phyloP scores from a whole-genome alignment of 768 basidiomycete genomes.

The Podaxis mareebaensis region DNA sequence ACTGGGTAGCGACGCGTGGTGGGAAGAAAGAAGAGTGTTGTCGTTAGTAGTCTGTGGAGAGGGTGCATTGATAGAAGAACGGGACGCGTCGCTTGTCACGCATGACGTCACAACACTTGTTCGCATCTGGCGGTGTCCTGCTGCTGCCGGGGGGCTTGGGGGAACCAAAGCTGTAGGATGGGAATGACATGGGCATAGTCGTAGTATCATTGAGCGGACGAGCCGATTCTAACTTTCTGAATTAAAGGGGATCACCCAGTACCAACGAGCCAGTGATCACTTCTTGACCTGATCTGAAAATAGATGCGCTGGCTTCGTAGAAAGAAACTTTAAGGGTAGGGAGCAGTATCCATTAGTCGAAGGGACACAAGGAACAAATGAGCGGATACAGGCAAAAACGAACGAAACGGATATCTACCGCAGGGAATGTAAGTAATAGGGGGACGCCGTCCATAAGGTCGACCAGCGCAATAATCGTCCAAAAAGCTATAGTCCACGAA shows the following conservation, averaged over 20 bases:
- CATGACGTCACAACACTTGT: not conserved
- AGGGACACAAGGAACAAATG: not conserved
- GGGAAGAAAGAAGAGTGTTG: not conserved
- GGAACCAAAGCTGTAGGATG: too few species aligned
- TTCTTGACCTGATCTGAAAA: not conserved
- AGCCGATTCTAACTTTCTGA: too few species aligned
- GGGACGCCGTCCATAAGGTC: not conserved
- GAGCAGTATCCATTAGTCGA: not conserved
- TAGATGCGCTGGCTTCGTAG: not conserved
- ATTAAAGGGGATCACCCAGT: not conserved
- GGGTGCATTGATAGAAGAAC: not conserved
- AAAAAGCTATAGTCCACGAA: not conserved
- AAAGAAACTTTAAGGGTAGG: not conserved
- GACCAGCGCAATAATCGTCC: constrained; percentile 9
- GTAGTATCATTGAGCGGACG: too few species aligned
- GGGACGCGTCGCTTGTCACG: not conserved
- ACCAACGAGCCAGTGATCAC: not conserved
- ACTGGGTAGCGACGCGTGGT: too few species aligned
- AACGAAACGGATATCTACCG: not conserved
- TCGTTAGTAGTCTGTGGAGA: not conserved
- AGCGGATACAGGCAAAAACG: not conserved
- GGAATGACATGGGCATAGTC: too few species aligned
- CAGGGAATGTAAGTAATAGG: not conserved
- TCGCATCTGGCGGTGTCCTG: too few species aligned
- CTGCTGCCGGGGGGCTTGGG: too few species aligned